Evolutionary conservation across 495 filamentous ascomycete species (phyloP).

Genomic region (Xylaria palmicola): DNA sequence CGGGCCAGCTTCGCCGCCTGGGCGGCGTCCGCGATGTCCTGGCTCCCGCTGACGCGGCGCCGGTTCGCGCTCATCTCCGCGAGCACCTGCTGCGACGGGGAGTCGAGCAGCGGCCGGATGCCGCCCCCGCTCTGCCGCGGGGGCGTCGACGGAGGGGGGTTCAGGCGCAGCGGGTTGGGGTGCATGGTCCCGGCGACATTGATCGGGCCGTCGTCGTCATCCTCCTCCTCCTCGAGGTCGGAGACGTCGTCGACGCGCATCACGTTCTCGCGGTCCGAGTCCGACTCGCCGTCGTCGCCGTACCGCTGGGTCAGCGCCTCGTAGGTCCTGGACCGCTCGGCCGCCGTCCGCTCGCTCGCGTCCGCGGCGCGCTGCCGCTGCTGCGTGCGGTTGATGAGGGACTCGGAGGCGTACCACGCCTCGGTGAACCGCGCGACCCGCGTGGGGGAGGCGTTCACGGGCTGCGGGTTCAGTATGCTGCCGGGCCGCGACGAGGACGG

Average conservation of each 20-base stretch:
- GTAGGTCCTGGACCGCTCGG: conserved; percentile 47
- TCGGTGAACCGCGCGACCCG: conserved; percentile 64
- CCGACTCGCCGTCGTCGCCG: conserved; percentile 43
- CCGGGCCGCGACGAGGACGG: conserved; percentile 30
- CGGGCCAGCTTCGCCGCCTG: neutral
- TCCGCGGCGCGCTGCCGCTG: conserved; percentile 34
- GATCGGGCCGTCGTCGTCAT: conserved; percentile 26
- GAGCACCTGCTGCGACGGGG: conserved; percentile 28
- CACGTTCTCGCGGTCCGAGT: conserved; percentile 42
- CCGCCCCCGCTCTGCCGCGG: conserved; percentile 4
- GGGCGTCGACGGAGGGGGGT: conserved; percentile 30
- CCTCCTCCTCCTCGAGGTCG: conserved; percentile 17
- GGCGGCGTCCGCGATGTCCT: conserved; percentile 33
- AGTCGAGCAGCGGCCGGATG: conserved; percentile 22
- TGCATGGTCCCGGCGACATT: conserved; percentile 28
- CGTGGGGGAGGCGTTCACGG: conserved; percentile 40
- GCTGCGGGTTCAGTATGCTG: conserved; percentile 27
- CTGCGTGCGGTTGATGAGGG: conserved; percentile 52
- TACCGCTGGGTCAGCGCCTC: conserved; percentile 46
- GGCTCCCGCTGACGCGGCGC: conserved; percentile 32
- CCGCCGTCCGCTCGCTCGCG: conserved; percentile 42
- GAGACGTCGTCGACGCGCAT: conserved; percentile 21
- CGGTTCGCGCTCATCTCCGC: conserved; percentile 44
- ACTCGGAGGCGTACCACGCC: conserved; percentile 55
- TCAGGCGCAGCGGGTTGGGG: conserved; percentile 48